A percentile compares a stretch with the other conserved stretches of the same genome.
Evolutionary conservation across 2,329 filamentous ascomycete species (phyloP).

Genomic region (Teratosphaeria destructans): DNA sequence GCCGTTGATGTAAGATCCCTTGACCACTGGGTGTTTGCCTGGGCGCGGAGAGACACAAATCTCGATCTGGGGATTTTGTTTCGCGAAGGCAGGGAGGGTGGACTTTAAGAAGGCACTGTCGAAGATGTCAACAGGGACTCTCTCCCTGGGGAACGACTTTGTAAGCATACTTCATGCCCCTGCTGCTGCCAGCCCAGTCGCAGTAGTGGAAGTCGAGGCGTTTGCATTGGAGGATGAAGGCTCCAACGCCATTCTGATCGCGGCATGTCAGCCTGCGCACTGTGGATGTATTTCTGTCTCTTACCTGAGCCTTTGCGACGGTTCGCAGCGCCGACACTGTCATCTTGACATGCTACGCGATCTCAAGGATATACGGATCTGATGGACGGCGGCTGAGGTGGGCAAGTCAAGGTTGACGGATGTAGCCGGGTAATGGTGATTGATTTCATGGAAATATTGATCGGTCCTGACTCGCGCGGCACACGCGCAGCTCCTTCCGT

Average conservation of each 20-base stretch:
- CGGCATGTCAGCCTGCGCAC: not conserved
- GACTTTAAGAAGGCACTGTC: conserved; percentile 69
- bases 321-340: conserved; percentile 41
- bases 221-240: conserved; percentile 96
- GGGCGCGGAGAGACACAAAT: conserved; percentile 84
- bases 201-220: conserved; percentile 94
- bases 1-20: conserved; percentile 88
- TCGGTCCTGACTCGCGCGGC: not conserved
- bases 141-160: not conserved
- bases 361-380: not conserved
- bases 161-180: conserved; percentile 71
- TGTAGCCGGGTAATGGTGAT: not conserved
- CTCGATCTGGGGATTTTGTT: conserved; percentile 76
- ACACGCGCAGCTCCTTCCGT: not conserved
- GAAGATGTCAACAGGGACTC: not conserved
- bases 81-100: conserved; percentile 66
- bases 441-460: not conserved
- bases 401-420: not conserved
- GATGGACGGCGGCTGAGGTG: not conserved
- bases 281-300: conserved; percentile 10
- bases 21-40: conserved; percentile 78
- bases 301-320: conserved; percentile 47
- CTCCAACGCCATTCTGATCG: conserved; percentile 80
- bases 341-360: conserved; percentile 25
- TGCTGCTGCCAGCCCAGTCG: conserved; percentile 87